Conservation (phyloP, 2,329 filamentous ascomycete species). For the Trichoderma citrinoviride region DNA sequence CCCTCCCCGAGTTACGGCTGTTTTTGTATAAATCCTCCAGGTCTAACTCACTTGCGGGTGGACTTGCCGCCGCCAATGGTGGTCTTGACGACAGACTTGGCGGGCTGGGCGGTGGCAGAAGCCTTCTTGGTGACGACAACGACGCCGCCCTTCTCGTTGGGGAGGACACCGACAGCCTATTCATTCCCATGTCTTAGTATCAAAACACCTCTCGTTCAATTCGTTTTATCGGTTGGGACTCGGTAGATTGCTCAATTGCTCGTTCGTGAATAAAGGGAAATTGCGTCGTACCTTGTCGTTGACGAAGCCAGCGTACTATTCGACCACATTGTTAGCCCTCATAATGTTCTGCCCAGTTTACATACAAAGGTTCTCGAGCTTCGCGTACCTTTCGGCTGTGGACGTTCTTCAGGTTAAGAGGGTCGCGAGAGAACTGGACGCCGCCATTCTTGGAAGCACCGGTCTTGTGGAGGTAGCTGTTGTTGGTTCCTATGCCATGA, state of each 20-base stretch:
- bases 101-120: constrained; percentile 69
- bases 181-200: constrained; percentile 11
- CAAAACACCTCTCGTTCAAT: neutral
- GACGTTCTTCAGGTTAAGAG: constrained; percentile 88
- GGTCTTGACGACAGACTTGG: constrained; percentile 60
- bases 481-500: constrained; percentile 68
- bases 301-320: constrained; percentile 83
- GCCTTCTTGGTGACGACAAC: constrained; percentile 82
- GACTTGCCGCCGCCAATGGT: constrained; percentile 71
- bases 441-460: constrained; percentile 69
- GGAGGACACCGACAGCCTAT: constrained; percentile 77
- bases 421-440: constrained; percentile 89
- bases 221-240: neutral
- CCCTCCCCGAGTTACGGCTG: neutral
- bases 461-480: constrained; percentile 90
- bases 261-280: neutral
- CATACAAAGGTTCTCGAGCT: neutral
- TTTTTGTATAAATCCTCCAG: neutral
- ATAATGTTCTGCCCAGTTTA: neutral
- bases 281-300: constrained; percentile 75
- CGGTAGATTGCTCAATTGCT: neutral
- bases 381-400: constrained; percentile 78
- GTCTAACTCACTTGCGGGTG: constrained; percentile 60
- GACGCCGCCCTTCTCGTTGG: constrained; percentile 75
- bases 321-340: constrained; percentile 35